A percentile compares a stretch with the other conserved stretches of the same genome.
Conservation (phyloP, 2,329 filamentous ascomycete species). For the Fusarium setosum region DNA sequence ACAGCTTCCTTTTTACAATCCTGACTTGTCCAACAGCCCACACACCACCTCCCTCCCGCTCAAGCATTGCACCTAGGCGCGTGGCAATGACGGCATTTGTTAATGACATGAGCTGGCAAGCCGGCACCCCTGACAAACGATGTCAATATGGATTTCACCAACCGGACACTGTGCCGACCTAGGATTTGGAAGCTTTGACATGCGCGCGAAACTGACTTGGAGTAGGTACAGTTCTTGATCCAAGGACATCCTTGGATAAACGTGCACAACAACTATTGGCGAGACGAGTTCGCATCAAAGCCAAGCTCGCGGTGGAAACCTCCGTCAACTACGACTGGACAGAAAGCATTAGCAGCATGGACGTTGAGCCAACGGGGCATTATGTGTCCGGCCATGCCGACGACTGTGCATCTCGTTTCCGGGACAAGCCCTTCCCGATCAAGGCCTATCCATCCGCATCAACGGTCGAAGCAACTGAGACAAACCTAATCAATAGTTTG, state of each 20-base stretch:
- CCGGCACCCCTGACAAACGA: background rate
- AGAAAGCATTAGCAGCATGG: background rate
- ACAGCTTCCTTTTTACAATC: constrained; percentile 11
- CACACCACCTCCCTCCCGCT: background rate
- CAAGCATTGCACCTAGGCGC: background rate
- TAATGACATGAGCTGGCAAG: constrained; percentile 5
- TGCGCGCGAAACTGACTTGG: background rate
- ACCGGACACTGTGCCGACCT: background rate
- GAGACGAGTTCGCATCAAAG: constrained; percentile 3
- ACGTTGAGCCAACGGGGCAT: background rate
- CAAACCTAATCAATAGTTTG: constrained; percentile 18
- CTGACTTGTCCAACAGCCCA: background rate
- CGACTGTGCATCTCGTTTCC: background rate
- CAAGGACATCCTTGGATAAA: constrained; percentile 2
- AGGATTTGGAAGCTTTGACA: constrained; percentile 4
- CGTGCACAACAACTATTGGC: constrained; percentile 14
- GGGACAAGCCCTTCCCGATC: background rate
- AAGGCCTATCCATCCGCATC: background rate
- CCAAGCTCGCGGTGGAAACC: constrained; percentile 1
- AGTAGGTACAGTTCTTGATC: background rate
- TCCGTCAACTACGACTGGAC: background rate
- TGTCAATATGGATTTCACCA: constrained; percentile 1
- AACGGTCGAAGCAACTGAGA: constrained; percentile 1
- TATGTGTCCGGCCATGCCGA: background rate
- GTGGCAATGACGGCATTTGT: constrained; percentile 24